Evolutionary conservation across 225 moss, liverwort and hornwort species (phyloP), one percentile per base, ranked within the genome.

Genomic region (Rhytidiadelphus loreus): DNA sequence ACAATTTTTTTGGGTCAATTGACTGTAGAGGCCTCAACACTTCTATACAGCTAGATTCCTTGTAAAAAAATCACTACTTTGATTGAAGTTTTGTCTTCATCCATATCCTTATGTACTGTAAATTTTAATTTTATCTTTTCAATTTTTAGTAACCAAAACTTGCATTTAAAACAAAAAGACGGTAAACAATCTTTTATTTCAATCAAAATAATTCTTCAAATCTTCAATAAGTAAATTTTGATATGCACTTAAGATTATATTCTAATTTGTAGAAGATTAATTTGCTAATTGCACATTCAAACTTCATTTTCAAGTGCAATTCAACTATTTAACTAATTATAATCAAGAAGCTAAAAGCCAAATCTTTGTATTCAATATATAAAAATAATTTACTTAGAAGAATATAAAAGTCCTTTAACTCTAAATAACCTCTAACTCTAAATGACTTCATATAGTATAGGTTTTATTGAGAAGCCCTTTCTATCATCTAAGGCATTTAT

Each of bases 31-130:
- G 35, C 22, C 16, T 53, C 15, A n/a, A 77, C 0, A 6, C 5
- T 25, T 55, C 11, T 11, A 25, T 25, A 3, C 0, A 0, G 0
- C 24, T 77, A 10, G 0, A 4, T 1, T 0, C 0, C 0, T 77
- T 77, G 77, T 77, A 55, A 55, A 3, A 55, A n/a, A 37, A 24
- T 1, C 6, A 24, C 16, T 15, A 25, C 7, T 25, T 16, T 37
- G 4, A 55, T 53, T 55, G 25, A 77, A 37, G 2, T 24, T 77
- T 35, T 24, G 6, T 53, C 23, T 6, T 53, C 35, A 13, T 22
- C 7, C 4, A 55, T 23, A 0, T 20, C 13, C 0, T 25, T 2
- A 25, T 37, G 25, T 53, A 4, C 16, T 77, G 16, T 4, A 23
- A 23, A 24, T 4, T 77, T 0, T 3, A 15, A 53, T 35, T 22